Evolutionary conservation across 371 early-diverging fungal species (phyloP), one percentile per base, ranked within the genome.

Genomic region (Gilbertella persicaria): DNA sequence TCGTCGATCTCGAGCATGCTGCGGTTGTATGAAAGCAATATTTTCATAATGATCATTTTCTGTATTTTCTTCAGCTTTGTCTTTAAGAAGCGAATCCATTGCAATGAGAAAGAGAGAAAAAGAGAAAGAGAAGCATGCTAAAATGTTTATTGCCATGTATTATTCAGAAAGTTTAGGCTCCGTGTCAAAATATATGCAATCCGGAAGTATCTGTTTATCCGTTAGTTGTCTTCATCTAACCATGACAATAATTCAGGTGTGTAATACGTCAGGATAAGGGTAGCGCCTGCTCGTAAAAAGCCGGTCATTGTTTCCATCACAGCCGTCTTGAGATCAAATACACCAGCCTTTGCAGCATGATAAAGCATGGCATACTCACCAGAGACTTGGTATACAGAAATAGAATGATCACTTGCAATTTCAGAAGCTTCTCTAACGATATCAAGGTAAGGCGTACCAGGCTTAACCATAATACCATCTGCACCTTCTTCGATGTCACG

Each of bases 381-480:
- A 17, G 94, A 94, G 9, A 96, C 97, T 71, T 93, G 93, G 62
- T 92, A 93, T 0, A 90, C 88, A n/a, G 93, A 90, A 53, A 93
- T 80, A 10, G 92, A 91, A 40, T 82, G 79, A 50, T 91, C 86
- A 0, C 79, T 35, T 9, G 83, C 83, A 36, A 87, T 53, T 45
- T 91, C 86, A n/a, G 86, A 75, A 2, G 94, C 88, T 58, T 98
- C 97, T 17, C 96, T 83, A 14, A 97, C 83, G 50, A 98, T 89
- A 69, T 98, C 98, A 37, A 98, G 76, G 69, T 98, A 98, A 21
- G 96, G 96, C 53, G 85, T 85, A 20, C 92, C 96, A 4, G 98
- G 98, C 78, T 97, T 97, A 58, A 97, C 95, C 93, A 97, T 95
- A 41, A 98, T 80, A 24, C 95, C 84, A 71, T 98, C 98, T 7